phyloP scores from a whole-genome alignment of 176 grass and related monocot genomes.

The Areca catechu region DNA sequence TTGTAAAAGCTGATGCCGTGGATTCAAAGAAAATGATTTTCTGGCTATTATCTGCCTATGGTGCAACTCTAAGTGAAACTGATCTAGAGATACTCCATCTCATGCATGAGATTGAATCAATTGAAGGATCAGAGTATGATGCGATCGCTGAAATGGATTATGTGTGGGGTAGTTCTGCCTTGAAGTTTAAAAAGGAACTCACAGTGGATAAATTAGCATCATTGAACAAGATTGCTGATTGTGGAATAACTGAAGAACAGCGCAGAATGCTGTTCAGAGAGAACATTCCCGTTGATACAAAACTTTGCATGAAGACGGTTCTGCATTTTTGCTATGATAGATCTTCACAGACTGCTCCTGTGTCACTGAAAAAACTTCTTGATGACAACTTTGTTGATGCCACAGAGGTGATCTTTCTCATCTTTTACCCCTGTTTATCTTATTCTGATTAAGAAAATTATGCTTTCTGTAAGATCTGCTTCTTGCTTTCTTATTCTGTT shows the following conservation, averaged over 20 bases:
- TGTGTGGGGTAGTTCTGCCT: slow-evolving; percentile 60
- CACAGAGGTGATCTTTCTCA: slow-evolving; percentile 36
- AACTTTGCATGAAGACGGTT: slow-evolving; percentile 50
- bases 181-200: slow-evolving; percentile 69
- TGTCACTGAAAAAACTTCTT: slow-evolving; percentile 61
- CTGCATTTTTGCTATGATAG: slow-evolving; percentile 69
- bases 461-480: too few species aligned
- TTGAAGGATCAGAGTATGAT: slow-evolving; percentile 38
- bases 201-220: slow-evolving; percentile 41
- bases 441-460: neutral
- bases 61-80: slow-evolving; percentile 64
- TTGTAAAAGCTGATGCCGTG: slow-evolving; percentile 13
- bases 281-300: slow-evolving; percentile 85
- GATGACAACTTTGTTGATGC: slow-evolving; percentile 25
- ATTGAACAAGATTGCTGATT: slow-evolving; percentile 23
- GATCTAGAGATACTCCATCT: slow-evolving; percentile 85
- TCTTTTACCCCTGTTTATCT: slow-evolving; percentile 4
- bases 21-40: slow-evolving; percentile 67
- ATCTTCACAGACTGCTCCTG: slow-evolving; percentile 36
- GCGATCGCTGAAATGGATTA: slow-evolving; percentile 76
- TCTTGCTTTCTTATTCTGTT: neutral
- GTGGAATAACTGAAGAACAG: slow-evolving; percentile 40
- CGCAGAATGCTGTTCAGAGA: slow-evolving; percentile 65
- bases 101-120: slow-evolving; percentile 74
- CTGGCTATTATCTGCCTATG: slow-evolving; percentile 81